Conservation (phyloP, 805 yeast genomes). For the Saccharomyces eubayanus region DNA sequence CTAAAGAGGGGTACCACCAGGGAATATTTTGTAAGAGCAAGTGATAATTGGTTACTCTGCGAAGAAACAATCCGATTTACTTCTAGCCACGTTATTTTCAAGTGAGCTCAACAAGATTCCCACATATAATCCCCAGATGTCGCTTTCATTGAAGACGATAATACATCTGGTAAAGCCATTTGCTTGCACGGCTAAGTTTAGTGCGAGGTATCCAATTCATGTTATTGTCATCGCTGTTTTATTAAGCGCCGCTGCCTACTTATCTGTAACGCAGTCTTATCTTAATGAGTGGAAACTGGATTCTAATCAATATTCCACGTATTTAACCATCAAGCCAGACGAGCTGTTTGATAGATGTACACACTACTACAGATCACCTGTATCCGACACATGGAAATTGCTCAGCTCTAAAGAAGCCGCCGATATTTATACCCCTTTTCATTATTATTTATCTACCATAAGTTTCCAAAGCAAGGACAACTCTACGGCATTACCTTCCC, state of each 20-base stretch:
- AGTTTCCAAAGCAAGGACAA: slow-evolving; percentile 17
- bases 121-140: not conserved
- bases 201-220: slow-evolving; percentile 85
- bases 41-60: not conserved
- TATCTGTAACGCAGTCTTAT: slow-evolving; percentile 63
- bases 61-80: not conserved
- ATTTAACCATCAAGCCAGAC: slow-evolving; percentile 9
- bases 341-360: slow-evolving; percentile 20
- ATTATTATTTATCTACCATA: slow-evolving; percentile 26
- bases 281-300: slow-evolving; percentile 35
- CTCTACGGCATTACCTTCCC: slow-evolving; percentile 9
- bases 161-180: slow-evolving; percentile 30
- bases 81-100: not conserved
- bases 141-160: not conserved
- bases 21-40: not conserved
- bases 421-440: slow-evolving; percentile 12
- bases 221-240: slow-evolving; percentile 64
- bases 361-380: slow-evolving; percentile 19
- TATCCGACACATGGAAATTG: slow-evolving; percentile 15
- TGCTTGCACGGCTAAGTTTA: slow-evolving; percentile 42
- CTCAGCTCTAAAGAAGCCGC: slow-evolving; percentile 16
- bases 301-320: slow-evolving; percentile 6
- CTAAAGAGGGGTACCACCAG: not conserved
- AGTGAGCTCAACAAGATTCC: not conserved
- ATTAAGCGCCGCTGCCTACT: slow-evolving; percentile 71